phyloP scores from a whole-genome alignment of 768 basidiomycete species.

The Chalciporus piperatus region DNA sequence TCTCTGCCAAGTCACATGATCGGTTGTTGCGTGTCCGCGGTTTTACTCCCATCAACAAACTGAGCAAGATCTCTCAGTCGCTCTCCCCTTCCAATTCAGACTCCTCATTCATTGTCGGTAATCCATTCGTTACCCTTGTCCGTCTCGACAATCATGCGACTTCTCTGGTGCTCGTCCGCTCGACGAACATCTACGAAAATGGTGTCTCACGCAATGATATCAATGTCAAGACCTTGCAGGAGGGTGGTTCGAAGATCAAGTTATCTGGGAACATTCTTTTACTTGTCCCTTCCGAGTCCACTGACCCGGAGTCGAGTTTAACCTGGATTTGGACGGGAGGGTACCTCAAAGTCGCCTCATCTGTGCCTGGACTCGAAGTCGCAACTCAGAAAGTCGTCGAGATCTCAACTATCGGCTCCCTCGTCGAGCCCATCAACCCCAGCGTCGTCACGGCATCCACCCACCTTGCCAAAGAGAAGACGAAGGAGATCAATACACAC shows the following conservation, averaged over 20 bases:
- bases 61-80: neutral
- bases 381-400: neutral
- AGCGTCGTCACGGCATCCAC: neutral
- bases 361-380: neutral
- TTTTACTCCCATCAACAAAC: neutral
- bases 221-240: neutral
- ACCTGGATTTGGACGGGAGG: neutral
- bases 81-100: neutral
- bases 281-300: neutral
- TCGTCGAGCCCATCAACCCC: neutral
- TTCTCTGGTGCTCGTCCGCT: neutral
- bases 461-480: neutral
- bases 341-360: neutral
- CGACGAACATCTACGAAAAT: neutral
- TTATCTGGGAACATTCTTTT: neutral
- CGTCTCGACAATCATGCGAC: neutral
- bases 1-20: neutral
- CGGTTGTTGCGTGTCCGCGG: neutral
- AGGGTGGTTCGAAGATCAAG: neutral
- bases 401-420: neutral
- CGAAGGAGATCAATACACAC: neutral
- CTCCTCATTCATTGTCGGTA: neutral
- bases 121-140: neutral
- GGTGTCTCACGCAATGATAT: neutral
- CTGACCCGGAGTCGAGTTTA: neutral